Conservation (phyloP, 345 rosid genomes). For the Cochlearia excelsa region DNA sequence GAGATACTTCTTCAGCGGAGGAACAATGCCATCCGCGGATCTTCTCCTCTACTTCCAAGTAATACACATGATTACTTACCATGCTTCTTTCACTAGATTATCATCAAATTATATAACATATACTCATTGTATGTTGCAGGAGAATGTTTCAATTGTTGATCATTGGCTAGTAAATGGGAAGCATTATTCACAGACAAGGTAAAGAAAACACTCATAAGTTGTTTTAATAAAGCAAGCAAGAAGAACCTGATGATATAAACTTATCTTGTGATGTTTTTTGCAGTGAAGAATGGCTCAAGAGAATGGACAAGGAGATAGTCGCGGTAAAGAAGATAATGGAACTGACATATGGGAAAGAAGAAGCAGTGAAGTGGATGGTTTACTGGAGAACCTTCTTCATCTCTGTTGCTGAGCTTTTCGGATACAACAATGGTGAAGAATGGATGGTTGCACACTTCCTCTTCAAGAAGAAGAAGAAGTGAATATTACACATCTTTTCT, state of each 20-base stretch:
- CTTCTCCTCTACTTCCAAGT: conserved; percentile 91
- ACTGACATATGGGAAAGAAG: conserved; percentile 72
- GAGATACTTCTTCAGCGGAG: conserved; percentile 80
- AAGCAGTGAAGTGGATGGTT: conserved; percentile 75
- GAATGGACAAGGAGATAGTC: conserved; percentile 63
- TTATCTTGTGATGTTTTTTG: conserved; percentile 5
- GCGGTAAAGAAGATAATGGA: conserved; percentile 65
- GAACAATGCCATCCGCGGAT: conserved; percentile 87
- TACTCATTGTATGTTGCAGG: conserved; percentile 36
- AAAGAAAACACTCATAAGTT: conserved; percentile 4
- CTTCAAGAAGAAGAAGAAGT: conserved; percentile 77
- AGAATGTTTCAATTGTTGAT: conserved; percentile 60
- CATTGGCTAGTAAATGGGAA: conserved; percentile 87
- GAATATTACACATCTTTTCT: conserved; percentile 19
- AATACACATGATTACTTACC: conserved; percentile 9
- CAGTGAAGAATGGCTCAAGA: conserved; percentile 87
- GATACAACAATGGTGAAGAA: conserved; percentile 78
- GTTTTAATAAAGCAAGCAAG: background rate
- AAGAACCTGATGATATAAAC: background rate
- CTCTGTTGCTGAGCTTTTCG: conserved; percentile 79
- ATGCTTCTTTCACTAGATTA: background rate
- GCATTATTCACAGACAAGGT: conserved; percentile 82
- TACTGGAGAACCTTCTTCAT: conserved; percentile 90
- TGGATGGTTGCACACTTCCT: conserved; percentile 83
- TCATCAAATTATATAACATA: background rate